phyloP scores from a whole-genome alignment of 2,329 filamentous ascomycete species.

The Zymoseptoria ardabiliae region DNA sequence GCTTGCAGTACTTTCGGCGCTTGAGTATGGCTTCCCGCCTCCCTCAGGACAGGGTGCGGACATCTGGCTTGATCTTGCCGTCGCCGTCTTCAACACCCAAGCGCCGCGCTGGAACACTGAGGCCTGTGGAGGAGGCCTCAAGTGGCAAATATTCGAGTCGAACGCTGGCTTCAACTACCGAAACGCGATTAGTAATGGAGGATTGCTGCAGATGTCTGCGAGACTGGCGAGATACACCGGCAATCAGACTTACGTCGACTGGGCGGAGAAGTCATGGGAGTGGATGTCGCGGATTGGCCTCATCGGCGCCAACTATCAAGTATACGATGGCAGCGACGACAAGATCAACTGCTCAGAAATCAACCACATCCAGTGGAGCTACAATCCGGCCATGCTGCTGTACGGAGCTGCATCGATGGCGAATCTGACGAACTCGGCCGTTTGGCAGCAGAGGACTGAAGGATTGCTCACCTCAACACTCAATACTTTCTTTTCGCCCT shows the following conservation, averaged over 20 bases:
- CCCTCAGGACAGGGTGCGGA: slow-evolving; percentile 44
- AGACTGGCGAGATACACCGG: slow-evolving; percentile 71
- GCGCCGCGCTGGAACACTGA: slow-evolving; percentile 60
- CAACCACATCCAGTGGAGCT: slow-evolving; percentile 50
- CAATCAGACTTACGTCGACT: slow-evolving; percentile 69
- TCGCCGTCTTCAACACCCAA: slow-evolving; percentile 76
- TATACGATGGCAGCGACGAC: slow-evolving; percentile 50
- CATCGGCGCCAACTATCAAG: slow-evolving; percentile 43
- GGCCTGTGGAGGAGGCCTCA: slow-evolving; percentile 65
- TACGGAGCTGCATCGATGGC: slow-evolving; percentile 52
- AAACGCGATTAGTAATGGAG: slow-evolving; percentile 52
- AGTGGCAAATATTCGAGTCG: slow-evolving; percentile 79
- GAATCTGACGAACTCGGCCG: slow-evolving; percentile 40
- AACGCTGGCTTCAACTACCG: slow-evolving; percentile 60
- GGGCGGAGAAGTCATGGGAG: slow-evolving; percentile 63
- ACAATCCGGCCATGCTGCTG: slow-evolving; percentile 50
- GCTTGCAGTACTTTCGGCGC: slow-evolving; percentile 71
- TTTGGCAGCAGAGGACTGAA: slow-evolving; percentile 53
- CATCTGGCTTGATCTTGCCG: slow-evolving; percentile 68
- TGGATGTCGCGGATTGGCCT: slow-evolving; percentile 45
- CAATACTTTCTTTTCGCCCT: slow-evolving; percentile 48
- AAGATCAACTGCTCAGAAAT: slow-evolving; percentile 44
- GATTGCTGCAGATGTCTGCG: slow-evolving; percentile 52
- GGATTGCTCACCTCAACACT: slow-evolving; percentile 50
- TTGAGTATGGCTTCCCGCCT: slow-evolving; percentile 68